Evolutionary conservation across 441 rosid genomes (phyloP).

Genomic region (Adansonia rubrostipa): DNA sequence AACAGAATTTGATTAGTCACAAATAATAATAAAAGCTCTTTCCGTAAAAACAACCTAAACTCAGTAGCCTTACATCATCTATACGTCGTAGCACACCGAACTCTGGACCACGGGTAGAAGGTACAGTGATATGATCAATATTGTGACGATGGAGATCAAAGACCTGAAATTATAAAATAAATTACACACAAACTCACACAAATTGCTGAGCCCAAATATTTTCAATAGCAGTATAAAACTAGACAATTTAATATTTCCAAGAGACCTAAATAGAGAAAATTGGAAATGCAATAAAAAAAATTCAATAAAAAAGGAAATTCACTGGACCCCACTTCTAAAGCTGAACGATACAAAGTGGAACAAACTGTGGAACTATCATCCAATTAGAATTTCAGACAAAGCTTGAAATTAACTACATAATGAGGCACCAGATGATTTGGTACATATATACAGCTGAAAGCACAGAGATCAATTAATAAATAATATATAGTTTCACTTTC

Average conservation of each 20-base stretch:
- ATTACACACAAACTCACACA: conserved; percentile 25
- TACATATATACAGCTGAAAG: not conserved
- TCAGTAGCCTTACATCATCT: conserved; percentile 69
- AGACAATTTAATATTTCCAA: conserved; percentile 9
- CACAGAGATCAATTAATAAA: conserved; percentile 1
- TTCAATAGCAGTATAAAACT: conserved; percentile 2
- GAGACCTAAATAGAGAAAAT: not conserved
- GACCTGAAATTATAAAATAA: conserved; percentile 53
- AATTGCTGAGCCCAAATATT: conserved; percentile 12
- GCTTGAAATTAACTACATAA: conserved; percentile 10
- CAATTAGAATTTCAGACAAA: conserved; percentile 17
- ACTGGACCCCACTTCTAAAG: not conserved
- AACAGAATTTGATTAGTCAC: not conserved
- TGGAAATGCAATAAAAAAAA: not conserved
- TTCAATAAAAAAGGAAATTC: not conserved
- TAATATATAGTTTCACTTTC: not conserved
- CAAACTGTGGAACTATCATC: conserved; percentile 26
- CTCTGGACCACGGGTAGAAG: conserved; percentile 77
- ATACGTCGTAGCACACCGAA: conserved; percentile 88
- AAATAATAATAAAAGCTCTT: not conserved
- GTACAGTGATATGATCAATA: conserved; percentile 93
- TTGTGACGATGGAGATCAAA: conserved; percentile 97
- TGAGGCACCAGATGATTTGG: not conserved
- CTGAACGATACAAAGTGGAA: not conserved
- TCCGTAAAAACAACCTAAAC: conserved; percentile 11